Base-by-base conservation (phyloP, 2,329 filamentous ascomycete genomes). In the Arachnomyces sp. region DNA sequence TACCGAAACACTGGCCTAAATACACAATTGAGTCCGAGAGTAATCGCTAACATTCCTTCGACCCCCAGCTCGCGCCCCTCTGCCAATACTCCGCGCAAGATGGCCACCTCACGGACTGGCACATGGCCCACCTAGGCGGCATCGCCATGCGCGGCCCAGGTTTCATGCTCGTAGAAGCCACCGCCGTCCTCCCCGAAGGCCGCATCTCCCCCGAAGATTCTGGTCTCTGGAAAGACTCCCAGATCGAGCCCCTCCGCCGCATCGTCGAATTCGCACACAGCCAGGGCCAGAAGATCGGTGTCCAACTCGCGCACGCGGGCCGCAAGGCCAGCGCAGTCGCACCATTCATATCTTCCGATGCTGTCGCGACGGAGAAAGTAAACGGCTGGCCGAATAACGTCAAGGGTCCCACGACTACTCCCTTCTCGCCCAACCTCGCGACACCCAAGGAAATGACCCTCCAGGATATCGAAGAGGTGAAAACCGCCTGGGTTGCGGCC, bases 141-240 rank as follows among this genome's bases (percentile, higher is more conserved):
- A 84, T 84, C 50, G 72, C 82, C 15, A 68, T 79, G 36, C 76
- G 80, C 42, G 86, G 86, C n/a, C 78, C 81, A 0, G 81, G 74
- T 2, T 67, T 90, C 14, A 68, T 78, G 38, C 75, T 86, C 43
- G 70, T 88, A 43, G 87, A 93, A 66, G 84, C 86, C 28, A 87
- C 83, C 1, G 70, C 78, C 31, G 82, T 93, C 1, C 69, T 77
- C n/a, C 65, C 83, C 7, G 78, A 86, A 52, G 87, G 87, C 14
- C 75, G 87, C 43, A 92, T 93, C 66, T 81, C 81, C 2, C 84
- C 87, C 1, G 72, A 89, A 58, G 84, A 90, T 58, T 65, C 69
- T 9, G 87, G 89, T 1, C 65, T 95, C 6, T 95, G 88, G 89
- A 72, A 82, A 46, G 89, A 94, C 59, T 78, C 74, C 28, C 50